phyloP scores from a whole-genome alignment of 2,329 filamentous ascomycete genomes.

The Cercospora sesami region DNA sequence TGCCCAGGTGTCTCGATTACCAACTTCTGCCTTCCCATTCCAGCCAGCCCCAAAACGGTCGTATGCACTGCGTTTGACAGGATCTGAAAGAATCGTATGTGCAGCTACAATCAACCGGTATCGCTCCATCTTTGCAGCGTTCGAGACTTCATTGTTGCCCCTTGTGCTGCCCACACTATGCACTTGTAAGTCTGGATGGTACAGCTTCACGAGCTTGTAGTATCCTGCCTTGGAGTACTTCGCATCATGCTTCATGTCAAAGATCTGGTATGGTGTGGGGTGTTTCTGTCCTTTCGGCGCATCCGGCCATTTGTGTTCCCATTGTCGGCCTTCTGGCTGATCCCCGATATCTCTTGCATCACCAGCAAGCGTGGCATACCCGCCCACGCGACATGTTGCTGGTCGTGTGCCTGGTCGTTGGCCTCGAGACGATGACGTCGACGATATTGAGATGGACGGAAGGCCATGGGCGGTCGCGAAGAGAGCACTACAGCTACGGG shows the following conservation, averaged over 20 bases:
- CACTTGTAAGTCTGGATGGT: slow-evolving; percentile 76
- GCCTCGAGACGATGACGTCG: slow-evolving; percentile 46
- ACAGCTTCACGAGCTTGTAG: slow-evolving; percentile 90
- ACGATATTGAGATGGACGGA: slow-evolving; percentile 32
- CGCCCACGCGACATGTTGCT: slow-evolving; percentile 21
- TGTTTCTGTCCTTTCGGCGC: slow-evolving; percentile 42
- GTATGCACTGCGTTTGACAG: slow-evolving; percentile 74
- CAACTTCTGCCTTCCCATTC: slow-evolving; percentile 53
- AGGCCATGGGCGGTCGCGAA: slow-evolving; percentile 36
- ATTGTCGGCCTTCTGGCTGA: slow-evolving; percentile 31
- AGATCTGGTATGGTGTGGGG: slow-evolving; percentile 89
- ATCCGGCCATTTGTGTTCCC: slow-evolving; percentile 36
- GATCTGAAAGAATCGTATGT: slow-evolving; percentile 83
- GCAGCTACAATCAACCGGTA: slow-evolving; percentile 87
- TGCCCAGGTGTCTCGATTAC: slow-evolving; percentile 17
- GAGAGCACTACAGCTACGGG: slow-evolving; percentile 40
- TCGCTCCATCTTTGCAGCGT: slow-evolving; percentile 72
- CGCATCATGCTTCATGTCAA: slow-evolving; percentile 61
- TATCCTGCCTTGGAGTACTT: slow-evolving; percentile 81
- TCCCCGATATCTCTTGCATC: slow-evolving; percentile 28
- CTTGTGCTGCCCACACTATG: slow-evolving; percentile 41
- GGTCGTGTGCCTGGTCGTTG: slow-evolving; percentile 38
- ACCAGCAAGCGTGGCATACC: slow-evolving; percentile 39
- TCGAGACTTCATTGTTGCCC: slow-evolving; percentile 53
- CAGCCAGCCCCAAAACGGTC: slow-evolving; percentile 81